Evolutionary conservation across 192 early-diverging fungal species (phyloP).

Genomic region (Podila verticillata): DNA sequence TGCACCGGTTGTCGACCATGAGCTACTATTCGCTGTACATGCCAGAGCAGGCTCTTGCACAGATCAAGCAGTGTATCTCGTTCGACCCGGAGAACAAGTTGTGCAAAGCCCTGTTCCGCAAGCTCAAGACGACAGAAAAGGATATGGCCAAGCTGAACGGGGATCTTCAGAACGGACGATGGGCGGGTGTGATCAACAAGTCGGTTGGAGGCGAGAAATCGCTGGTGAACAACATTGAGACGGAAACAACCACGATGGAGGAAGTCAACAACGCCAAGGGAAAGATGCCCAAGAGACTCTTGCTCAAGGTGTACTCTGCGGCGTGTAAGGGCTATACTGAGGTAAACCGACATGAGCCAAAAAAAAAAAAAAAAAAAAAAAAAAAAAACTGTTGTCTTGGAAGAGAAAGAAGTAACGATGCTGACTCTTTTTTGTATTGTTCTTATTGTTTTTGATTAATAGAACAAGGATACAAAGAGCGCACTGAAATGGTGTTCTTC

Average conservation of each 20-base stretch:
- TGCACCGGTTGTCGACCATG: constrained; percentile 74
- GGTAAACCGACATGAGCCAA: constrained; percentile 30
- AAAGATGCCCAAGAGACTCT: constrained; percentile 49
- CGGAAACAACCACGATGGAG: constrained; percentile 46
- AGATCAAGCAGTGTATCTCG: constrained; percentile 86
- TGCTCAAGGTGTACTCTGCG: constrained; percentile 58
- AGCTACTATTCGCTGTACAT: constrained; percentile 77
- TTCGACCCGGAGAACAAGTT: constrained; percentile 92
- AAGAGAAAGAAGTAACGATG: neutral
- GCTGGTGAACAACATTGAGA: constrained; percentile 28
- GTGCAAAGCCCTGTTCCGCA: constrained; percentile 82
- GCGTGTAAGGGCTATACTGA: constrained; percentile 71
- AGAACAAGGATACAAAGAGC: constrained; percentile 63
- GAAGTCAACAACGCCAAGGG: constrained; percentile 42
- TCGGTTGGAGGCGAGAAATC: constrained; percentile 58
- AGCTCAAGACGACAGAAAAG: constrained; percentile 81
- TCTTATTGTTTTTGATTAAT: constrained; percentile 8
- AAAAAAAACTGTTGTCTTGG: neutral
- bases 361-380: neutral
- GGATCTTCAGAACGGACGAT: constrained; percentile 66
- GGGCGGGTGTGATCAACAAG: constrained; percentile 64
- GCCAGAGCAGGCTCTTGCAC: constrained; percentile 70
- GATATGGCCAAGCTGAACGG: constrained; percentile 66
- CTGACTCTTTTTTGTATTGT: neutral
- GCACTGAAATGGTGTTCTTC: constrained; percentile 75